Evolutionary conservation across 106 monocot species (phyloP), one percentile per base, ranked within the genome.

Genomic region (Cymbidium sinense): DNA sequence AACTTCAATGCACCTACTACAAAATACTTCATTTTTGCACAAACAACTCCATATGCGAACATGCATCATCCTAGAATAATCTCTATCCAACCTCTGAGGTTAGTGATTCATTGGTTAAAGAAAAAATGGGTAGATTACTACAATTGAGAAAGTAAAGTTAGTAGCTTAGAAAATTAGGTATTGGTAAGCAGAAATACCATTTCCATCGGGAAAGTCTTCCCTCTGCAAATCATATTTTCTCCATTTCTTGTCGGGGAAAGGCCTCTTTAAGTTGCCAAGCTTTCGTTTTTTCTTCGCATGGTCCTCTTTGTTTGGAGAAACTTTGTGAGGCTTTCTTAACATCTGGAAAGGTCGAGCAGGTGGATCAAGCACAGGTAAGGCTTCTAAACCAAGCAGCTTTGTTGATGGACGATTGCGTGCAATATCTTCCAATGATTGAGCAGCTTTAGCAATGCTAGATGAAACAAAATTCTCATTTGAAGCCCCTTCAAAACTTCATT

Each of bases 231-330:
- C 78, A 67, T 67, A 29, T 8, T 83, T 85, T 77, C 84, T 90
- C 94, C 94, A 95, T 80, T 86, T 94, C 83, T 89, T 99, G 55
- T 75, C 84, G 27, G 98, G 98, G 51, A 90, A 83, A 47, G 98
- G 94, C 70, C 94, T 86, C 62, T 85, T 88, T 50, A 55, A 78
- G 82, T 85, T 88, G 74, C 64, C 79, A 37, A 64, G 55, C 73
- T 85, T 86, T 76, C 80, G 78, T 74, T 71, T 86, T 72, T 86
- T 86, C 78, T 83, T 87, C 69, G 80, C 86, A 28, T 37, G 51
- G 19, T 86, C 80, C n/a, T 85, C 82, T 64, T 51, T 47, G 33
- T 37, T 77, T 35, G 78, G 86, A 80, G 84, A 82, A 74, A 50
- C 69, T 77, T 89, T 92, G 34, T 86, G 34, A 52, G 90, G 92